Conservation (phyloP, 1,139 yeast species). For the Sugiyamaella neomexicana region DNA sequence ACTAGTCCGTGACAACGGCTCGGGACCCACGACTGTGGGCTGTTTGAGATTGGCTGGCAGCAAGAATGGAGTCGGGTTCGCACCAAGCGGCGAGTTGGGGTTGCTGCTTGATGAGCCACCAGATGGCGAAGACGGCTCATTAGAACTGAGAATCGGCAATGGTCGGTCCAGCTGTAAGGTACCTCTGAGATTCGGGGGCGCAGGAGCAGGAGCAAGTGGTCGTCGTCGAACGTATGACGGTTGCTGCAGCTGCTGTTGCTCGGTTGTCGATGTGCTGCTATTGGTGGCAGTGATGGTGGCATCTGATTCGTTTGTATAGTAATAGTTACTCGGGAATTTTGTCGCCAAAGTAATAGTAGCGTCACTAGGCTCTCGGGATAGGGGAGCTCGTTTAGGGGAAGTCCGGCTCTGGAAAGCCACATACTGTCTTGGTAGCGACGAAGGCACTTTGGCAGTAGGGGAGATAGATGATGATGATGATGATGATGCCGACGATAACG, state of each 20-base stretch:
- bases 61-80: slow-evolving; percentile 9
- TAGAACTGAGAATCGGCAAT: slow-evolving; percentile 17
- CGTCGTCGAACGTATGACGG: slow-evolving; percentile 1
- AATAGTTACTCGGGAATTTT: not conserved
- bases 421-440: slow-evolving; percentile 19
- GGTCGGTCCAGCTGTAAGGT: slow-evolving; percentile 18
- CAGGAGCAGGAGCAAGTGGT: slow-evolving; percentile 13
- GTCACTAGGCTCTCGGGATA: not conserved
- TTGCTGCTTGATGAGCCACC: slow-evolving; percentile 18
- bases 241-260: no score
- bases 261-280: no score
- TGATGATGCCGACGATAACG: not conserved
- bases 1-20: not conserved
- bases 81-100: slow-evolving; percentile 18
- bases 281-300: not conserved
- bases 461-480: not conserved
- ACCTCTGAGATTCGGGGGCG: slow-evolving; percentile 7
- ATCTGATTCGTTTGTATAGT: slow-evolving; percentile 1
- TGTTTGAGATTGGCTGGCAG: slow-evolving; percentile 6
- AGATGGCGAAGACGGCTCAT: slow-evolving; percentile 13
- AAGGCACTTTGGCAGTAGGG: slow-evolving; percentile 10
- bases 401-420: slow-evolving; percentile 21
- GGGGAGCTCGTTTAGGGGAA: slow-evolving; percentile 14
- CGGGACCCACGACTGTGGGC: not conserved
- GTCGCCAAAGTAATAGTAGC: not conserved